A percentile compares a stretch with the other conserved stretches of the same genome.
Evolutionary conservation across 768 basidiomycete species (phyloP).

Genomic region (Butyriboletus loyo): DNA sequence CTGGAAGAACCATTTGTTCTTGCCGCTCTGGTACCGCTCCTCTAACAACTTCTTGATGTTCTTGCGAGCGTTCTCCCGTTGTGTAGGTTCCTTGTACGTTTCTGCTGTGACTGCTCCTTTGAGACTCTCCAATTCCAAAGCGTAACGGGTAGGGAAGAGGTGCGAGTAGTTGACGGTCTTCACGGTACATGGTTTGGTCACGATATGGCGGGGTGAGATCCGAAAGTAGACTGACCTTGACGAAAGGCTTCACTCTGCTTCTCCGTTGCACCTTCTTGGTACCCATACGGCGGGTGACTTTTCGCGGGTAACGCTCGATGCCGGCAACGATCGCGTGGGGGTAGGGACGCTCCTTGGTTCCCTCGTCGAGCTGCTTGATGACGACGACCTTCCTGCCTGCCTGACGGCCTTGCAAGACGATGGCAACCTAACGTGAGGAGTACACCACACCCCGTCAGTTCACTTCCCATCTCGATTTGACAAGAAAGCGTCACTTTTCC

Average conservation of each 20-base stretch:
- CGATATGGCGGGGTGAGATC: not conserved
- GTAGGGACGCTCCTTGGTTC: conserved; percentile 93
- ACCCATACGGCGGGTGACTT: conserved; percentile 97
- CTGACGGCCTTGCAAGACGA: conserved; percentile 98
- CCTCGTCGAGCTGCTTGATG: conserved; percentile 96
- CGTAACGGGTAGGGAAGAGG: conserved; percentile 98
- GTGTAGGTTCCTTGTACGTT: conserved; percentile 96
- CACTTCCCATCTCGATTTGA: not conserved
- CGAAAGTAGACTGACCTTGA: conserved; percentile 68
- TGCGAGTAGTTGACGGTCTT: conserved; percentile 97
- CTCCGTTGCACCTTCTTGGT: conserved; percentile 89
- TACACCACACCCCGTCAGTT: conserved; percentile 1
- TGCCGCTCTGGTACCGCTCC: conserved; percentile 89
- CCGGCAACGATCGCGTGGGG: conserved; percentile 98
- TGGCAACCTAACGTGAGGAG: conserved; percentile 65
- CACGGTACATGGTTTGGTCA: not conserved
- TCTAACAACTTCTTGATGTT: conserved; percentile 94
- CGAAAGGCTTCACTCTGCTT: conserved; percentile 99
- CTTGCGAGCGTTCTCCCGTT: conserved; percentile 95
- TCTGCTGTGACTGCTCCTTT: conserved; percentile 83
- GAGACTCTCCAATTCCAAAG: conserved; percentile 91
- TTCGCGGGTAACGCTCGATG: conserved; percentile 96
- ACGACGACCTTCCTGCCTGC: conserved; percentile 99
- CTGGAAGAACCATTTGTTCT: conserved; percentile 99
- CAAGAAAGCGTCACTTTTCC: conserved; percentile 63